Evolutionary conservation across 495 filamentous ascomycete species (phyloP).

Genomic region (Penicillium longicatenatum): DNA sequence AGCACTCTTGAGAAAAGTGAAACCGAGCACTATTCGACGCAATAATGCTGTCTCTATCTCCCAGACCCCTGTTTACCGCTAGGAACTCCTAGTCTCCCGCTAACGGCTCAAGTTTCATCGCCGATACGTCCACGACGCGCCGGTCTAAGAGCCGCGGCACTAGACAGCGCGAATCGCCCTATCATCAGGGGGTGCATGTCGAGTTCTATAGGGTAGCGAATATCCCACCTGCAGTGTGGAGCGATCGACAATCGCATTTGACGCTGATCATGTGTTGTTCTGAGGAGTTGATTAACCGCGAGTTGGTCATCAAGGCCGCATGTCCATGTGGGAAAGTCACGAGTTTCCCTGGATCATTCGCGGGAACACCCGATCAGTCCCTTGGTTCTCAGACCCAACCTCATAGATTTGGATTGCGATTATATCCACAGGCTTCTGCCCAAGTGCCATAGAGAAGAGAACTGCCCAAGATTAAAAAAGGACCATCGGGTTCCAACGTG

Average conservation of each 20-base stretch:
- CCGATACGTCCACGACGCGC: conserved; percentile 9
- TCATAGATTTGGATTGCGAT: neutral
- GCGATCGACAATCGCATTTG: neutral
- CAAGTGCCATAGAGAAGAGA: neutral
- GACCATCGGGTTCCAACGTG: neutral
- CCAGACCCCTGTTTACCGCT: neutral
- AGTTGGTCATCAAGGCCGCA: neutral
- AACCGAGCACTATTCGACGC: neutral
- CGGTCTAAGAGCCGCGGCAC: conserved; percentile 5
- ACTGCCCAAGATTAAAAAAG: neutral
- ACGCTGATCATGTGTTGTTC: neutral
- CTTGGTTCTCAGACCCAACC: conserved; percentile 5
- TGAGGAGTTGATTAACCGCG: neutral
- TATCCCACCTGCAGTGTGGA: neutral
- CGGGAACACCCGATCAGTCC: conserved; percentile 20
- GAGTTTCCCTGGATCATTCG: conserved; percentile 19
- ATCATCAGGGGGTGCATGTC: neutral
- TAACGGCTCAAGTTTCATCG: neutral
- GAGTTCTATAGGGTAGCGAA: neutral
- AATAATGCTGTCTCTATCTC: neutral
- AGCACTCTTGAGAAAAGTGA: neutral
- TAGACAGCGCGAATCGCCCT: conserved; percentile 6
- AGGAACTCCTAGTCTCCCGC: neutral
- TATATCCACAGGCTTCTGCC: neutral
- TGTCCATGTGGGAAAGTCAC: conserved; percentile 8